These are phyloP conservation scores for Cylindrotheca fusiformis DNA, from an alignment of 108 stramenopile genomes.

Conservation along the genomic window DNA sequence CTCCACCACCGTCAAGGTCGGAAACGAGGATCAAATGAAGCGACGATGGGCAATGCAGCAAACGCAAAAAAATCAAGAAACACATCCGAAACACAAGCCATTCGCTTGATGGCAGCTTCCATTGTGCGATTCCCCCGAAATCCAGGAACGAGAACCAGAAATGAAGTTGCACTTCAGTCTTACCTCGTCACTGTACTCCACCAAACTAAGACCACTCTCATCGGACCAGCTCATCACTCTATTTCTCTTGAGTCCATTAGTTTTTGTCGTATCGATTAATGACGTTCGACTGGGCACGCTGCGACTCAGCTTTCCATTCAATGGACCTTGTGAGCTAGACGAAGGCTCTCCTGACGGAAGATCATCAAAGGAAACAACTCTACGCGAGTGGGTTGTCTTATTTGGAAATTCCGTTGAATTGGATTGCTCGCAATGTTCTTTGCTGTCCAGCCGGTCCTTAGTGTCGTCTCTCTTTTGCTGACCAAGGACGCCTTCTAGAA, in stretches of 20 bases:
- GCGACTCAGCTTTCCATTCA: background rate
- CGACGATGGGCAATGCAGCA: no score
- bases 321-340: background rate
- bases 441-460: background rate
- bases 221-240: constrained; percentile 77
- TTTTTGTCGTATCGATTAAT: background rate
- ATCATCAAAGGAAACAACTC: constrained; percentile 19
- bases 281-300: background rate
- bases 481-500: constrained; percentile 57
- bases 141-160: no score
- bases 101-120: background rate
- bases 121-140: no score
- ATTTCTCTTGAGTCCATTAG: constrained; percentile 13
- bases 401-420: background rate
- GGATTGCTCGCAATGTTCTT: background rate
- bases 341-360: background rate
- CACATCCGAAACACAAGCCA: background rate
- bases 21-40: no score
- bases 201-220: constrained; percentile 60
- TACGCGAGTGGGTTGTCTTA: background rate
- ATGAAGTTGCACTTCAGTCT: no score
- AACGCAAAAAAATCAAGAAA: no score
- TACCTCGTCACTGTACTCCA: constrained; percentile 69
- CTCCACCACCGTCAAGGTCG: no score
- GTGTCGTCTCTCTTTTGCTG: background rate